Conservation (phyloP, 768 basidiomycete species). For the Suillus luteus region DNA sequence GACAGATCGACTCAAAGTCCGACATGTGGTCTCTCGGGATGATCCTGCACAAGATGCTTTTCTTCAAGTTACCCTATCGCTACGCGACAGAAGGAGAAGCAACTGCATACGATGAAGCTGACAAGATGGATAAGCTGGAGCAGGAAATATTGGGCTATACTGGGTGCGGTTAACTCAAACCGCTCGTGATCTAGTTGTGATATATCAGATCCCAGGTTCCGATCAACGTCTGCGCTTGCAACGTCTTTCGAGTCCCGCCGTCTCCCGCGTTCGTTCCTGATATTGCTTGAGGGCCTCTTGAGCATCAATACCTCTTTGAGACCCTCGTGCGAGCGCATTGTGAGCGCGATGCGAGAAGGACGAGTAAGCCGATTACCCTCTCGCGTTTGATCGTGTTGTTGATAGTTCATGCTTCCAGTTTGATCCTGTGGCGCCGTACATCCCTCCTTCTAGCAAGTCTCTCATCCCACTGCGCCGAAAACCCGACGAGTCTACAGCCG, state of each 20-base stretch:
- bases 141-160: slow-evolving; percentile 72
- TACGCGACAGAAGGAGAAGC: slow-evolving; percentile 66
- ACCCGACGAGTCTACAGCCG: slow-evolving; percentile 1
- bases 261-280: slow-evolving; percentile 68
- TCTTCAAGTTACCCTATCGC: slow-evolving; percentile 85
- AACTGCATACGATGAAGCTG: slow-evolving; percentile 50
- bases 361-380: slow-evolving; percentile 49
- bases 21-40: slow-evolving; percentile 99
- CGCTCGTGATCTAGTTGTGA: slow-evolving; percentile 1
- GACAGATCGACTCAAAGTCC: slow-evolving; percentile 79
- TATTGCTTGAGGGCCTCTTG: slow-evolving; percentile 73
- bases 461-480: slow-evolving; percentile 28
- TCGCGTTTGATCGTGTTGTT: slow-evolving; percentile 5
- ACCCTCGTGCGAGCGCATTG: slow-evolving; percentile 73
- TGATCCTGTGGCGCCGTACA: slow-evolving; percentile 21
- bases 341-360: slow-evolving; percentile 67
- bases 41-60: slow-evolving; percentile 91
- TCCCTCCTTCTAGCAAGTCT: slow-evolving; percentile 19
- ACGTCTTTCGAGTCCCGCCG: slow-evolving; percentile 69
- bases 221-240: slow-evolving; percentile 50
- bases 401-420: slow-evolving; percentile 28
- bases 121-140: slow-evolving; percentile 71
- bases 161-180: slow-evolving; percentile 50
- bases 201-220: slow-evolving; percentile 42
- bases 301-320: slow-evolving; percentile 60